Evolutionary conservation across 768 basidiomycete species (phyloP).

Genomic region (Calocybe cyanea): DNA sequence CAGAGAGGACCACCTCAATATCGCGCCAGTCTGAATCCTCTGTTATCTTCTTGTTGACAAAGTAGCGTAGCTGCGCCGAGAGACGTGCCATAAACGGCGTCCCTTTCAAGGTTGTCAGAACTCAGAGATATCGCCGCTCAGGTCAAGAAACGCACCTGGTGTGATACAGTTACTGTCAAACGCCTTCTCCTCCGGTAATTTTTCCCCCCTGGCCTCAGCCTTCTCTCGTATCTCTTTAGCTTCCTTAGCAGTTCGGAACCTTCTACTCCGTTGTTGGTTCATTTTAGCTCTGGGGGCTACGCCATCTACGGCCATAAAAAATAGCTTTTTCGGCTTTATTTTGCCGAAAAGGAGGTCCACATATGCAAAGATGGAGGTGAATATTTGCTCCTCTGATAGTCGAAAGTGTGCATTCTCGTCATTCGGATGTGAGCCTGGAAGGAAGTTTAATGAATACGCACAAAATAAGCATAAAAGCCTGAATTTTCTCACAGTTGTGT

Average conservation of each 20-base stretch:
- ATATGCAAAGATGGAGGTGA: slow-evolving; percentile 94
- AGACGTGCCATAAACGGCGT: slow-evolving; percentile 94
- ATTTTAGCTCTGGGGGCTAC: slow-evolving; percentile 98
- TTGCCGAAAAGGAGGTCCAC: slow-evolving; percentile 95
- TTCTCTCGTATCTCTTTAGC: slow-evolving; percentile 83
- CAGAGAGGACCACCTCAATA: slow-evolving; percentile 89
- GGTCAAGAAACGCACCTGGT: slow-evolving; percentile 57
- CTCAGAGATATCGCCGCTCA: neutral
- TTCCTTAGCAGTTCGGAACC: slow-evolving; percentile 94
- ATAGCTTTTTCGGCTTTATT: slow-evolving; percentile 96
- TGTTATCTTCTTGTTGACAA: slow-evolving; percentile 95
- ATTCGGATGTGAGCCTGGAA: slow-evolving; percentile 86
- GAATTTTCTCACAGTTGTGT: slow-evolving; percentile 74
- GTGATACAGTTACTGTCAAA: slow-evolving; percentile 99
- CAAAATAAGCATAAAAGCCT: neutral
- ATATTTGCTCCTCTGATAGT: slow-evolving; percentile 94
- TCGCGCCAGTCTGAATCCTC: slow-evolving; percentile 96
- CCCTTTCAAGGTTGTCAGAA: slow-evolving; percentile 39
- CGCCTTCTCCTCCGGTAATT: slow-evolving; percentile 88
- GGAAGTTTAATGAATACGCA: neutral
- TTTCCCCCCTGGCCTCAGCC: slow-evolving; percentile 86
- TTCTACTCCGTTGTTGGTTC: slow-evolving; percentile 95
- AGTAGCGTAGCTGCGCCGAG: slow-evolving; percentile 92
- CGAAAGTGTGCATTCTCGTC: slow-evolving; percentile 96
- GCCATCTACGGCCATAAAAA: slow-evolving; percentile 99